Conservation (phyloP, 176 grass and related monocot genomes). For the Guadua angustifolia region DNA sequence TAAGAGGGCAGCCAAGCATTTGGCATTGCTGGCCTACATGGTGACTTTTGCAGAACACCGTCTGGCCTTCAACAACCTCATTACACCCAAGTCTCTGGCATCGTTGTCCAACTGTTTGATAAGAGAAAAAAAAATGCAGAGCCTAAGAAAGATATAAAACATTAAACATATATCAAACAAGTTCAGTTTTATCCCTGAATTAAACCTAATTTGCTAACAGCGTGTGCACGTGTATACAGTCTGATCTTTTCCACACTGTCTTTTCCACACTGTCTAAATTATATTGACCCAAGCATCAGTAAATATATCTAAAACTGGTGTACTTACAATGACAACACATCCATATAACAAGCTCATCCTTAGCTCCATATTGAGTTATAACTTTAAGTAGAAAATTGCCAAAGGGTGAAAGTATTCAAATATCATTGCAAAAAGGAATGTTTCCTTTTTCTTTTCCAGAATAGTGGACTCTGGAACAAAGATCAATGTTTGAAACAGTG, state of each 20-base stretch:
- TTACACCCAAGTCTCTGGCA: slow-evolving; percentile 44
- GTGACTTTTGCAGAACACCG: slow-evolving; percentile 33
- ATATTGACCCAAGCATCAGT: not conserved
- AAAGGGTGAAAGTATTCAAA: not conserved
- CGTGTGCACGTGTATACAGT: not conserved
- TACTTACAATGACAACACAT: not conserved
- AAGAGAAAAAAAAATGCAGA: not conserved
- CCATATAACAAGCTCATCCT: not conserved
- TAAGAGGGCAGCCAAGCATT: slow-evolving; percentile 36
- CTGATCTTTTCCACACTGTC: not conserved
- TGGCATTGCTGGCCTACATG: slow-evolving; percentile 31
- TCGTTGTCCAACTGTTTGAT: slow-evolving; percentile 22
- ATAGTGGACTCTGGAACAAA: not conserved
- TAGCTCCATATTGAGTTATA: not conserved
- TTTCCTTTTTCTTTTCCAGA: not conserved
- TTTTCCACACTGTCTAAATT: not conserved
- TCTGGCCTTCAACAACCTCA: slow-evolving; percentile 21
- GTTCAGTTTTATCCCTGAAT: not conserved
- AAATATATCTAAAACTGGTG: slow-evolving; percentile 13
- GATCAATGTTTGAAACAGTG: not conserved
- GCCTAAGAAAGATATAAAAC: slow-evolving; percentile 20
- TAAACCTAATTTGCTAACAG: slow-evolving; percentile 3
- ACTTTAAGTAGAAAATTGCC: not conserved
- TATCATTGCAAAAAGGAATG: not conserved
- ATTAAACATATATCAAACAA: not conserved